phyloP scores from a whole-genome alignment of 441 rosid genomes.

The Biscutella auriculata region DNA sequence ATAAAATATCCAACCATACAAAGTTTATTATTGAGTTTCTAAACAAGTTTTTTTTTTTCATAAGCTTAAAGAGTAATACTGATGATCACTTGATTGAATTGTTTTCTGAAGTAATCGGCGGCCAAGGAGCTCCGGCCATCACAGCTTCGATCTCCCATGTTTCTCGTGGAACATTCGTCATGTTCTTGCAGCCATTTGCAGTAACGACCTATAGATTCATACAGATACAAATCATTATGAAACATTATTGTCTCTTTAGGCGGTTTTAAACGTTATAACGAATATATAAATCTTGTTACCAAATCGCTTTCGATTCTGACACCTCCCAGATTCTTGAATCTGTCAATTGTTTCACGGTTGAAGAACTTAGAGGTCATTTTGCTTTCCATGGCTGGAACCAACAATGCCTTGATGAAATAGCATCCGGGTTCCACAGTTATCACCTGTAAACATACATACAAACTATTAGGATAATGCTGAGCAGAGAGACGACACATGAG shows the following conservation, averaged over 20 bases:
- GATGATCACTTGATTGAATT: conserved; percentile 9
- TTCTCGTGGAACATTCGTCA: conserved; percentile 67
- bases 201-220: conserved; percentile 44
- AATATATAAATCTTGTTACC: conserved; percentile 29
- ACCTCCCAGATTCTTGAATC: conserved; percentile 73
- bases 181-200: conserved; percentile 58
- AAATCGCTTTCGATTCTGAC: conserved; percentile 92
- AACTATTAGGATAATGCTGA: not conserved
- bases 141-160: conserved; percentile 79
- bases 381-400: conserved; percentile 55
- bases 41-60: not conserved
- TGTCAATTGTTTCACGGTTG: conserved; percentile 36
- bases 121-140: conserved; percentile 87
- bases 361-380: conserved; percentile 52
- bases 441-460: conserved; percentile 40
- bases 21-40: not conserved
- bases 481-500: not conserved
- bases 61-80: not conserved
- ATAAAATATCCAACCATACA: not conserved
- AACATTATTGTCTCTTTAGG: not conserved
- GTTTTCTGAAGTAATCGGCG: conserved; percentile 8
- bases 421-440: conserved; percentile 97
- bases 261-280: not conserved
- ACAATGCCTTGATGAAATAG: conserved; percentile 76
- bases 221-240: no score